A percentile compares a stretch with the other conserved stretches of the same genome.
phyloP scores from a whole-genome alignment of 352 stramenopile species.

The Elongisporangium prolatum region DNA sequence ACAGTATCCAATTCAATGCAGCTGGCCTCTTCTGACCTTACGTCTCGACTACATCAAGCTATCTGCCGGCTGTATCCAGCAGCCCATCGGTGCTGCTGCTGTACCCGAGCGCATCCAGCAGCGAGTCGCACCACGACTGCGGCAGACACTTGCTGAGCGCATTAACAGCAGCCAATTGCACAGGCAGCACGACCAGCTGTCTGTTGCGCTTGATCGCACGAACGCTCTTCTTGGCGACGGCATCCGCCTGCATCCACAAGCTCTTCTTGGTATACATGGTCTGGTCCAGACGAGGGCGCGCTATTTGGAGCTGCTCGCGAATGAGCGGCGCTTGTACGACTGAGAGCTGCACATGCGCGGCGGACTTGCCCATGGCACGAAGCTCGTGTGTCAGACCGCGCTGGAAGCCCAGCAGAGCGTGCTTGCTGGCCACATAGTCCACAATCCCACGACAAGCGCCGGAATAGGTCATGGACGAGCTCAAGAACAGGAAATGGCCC shows the following conservation, averaged over 20 bases:
- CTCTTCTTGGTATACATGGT: not conserved
- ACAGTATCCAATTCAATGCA: not conserved
- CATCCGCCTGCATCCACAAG: conserved; percentile 10
- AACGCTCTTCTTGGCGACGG: conserved; percentile 7
- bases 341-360: conserved; percentile 5
- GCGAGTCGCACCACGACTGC: conserved; percentile 12
- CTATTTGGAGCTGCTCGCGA: conserved; percentile 2
- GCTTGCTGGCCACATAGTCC: conserved; percentile 15
- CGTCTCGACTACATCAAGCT: not conserved
- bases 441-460: conserved; percentile 2
- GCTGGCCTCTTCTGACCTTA: not conserved
- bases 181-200: conserved; percentile 8
- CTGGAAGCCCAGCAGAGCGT: conserved; percentile 7
- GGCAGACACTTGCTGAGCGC: conserved; percentile 7
- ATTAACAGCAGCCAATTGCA: conserved; percentile 5
- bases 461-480: conserved; percentile 9
- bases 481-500: conserved; percentile 14
- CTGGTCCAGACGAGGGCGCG: not conserved
- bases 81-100: not conserved
- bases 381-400: conserved; percentile 10
- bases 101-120: conserved; percentile 14
- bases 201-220: conserved; percentile 12
- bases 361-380: not conserved
- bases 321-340: conserved; percentile 9
- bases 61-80: not conserved